Conservation (phyloP, 1,284 basidiomycete genomes). For the Abortiporus biennis region DNA sequence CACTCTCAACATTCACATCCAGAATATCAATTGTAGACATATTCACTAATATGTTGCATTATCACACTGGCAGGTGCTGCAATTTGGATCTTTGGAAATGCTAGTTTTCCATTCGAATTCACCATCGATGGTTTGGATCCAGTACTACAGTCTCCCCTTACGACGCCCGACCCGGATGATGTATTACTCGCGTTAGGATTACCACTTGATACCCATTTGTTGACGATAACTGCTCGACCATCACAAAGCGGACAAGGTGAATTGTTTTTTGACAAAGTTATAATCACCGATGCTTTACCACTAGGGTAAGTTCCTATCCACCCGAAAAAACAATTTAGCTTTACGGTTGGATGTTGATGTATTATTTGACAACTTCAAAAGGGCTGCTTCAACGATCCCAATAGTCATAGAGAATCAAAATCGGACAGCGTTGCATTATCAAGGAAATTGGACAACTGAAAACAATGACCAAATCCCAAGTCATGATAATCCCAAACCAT, state of each 20-base stretch:
- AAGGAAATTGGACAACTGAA: conserved; percentile 1
- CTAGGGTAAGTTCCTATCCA: neutral
- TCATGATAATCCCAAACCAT: neutral
- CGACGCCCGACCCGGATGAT: neutral
- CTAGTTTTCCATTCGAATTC: neutral
- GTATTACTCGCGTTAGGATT: neutral
- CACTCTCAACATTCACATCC: neutral
- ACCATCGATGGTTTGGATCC: no score
- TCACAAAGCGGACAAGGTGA: neutral
- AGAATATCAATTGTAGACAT: neutral
- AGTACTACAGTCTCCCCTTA: neutral
- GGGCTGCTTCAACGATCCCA: neutral
- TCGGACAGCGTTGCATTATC: neutral
- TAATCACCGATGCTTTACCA: neutral
- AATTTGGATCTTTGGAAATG: neutral
- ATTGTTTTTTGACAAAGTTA: neutral
- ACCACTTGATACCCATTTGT: neutral
- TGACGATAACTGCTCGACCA: neutral
- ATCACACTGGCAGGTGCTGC: no score
- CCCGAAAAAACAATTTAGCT: no score
- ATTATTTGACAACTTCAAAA: neutral
- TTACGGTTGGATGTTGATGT: neutral
- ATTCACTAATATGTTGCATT: no score
- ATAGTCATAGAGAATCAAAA: neutral
- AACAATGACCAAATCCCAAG: conserved; percentile 1